Evolutionary conservation across 495 filamentous ascomycete species (phyloP).

Genomic region (Penicillium dipodomyicola): DNA sequence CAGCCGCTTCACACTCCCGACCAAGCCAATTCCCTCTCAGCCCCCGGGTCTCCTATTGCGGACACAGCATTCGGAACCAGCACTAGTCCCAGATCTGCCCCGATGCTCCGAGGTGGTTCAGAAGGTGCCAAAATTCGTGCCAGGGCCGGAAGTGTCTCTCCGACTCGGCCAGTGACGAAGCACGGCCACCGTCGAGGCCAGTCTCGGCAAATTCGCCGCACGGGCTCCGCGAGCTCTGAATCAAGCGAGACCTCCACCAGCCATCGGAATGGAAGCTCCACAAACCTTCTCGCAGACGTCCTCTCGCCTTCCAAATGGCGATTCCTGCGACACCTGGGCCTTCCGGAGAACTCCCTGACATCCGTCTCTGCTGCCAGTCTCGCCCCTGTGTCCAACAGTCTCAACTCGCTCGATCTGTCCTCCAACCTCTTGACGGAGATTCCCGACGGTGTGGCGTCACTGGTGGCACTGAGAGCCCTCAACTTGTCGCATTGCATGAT

Average conservation of each 20-base stretch:
- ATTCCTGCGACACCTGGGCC: slow-evolving; percentile 84
- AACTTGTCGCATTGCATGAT: slow-evolving; percentile 98
- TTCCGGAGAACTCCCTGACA: slow-evolving; percentile 87
- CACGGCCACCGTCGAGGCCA: slow-evolving; percentile 57
- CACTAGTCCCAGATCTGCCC: slow-evolving; percentile 41
- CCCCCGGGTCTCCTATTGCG: slow-evolving; percentile 63
- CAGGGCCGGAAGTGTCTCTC: slow-evolving; percentile 71
- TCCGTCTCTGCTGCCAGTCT: slow-evolving; percentile 71
- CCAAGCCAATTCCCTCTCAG: slow-evolving; percentile 50
- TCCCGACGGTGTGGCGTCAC: slow-evolving; percentile 78
- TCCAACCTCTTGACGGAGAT: slow-evolving; percentile 87
- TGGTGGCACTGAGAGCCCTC: slow-evolving; percentile 79
- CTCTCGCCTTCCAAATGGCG: slow-evolving; percentile 88
- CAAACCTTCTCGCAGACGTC: slow-evolving; percentile 63
- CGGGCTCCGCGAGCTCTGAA: slow-evolving; percentile 87
- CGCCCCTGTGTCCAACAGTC: slow-evolving; percentile 74
- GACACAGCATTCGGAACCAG: slow-evolving; percentile 46
- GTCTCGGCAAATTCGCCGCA: slow-evolving; percentile 60
- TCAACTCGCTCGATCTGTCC: slow-evolving; percentile 89
- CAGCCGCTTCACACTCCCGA: slow-evolving; percentile 58
- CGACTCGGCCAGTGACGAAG: slow-evolving; percentile 67
- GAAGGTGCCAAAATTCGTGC: slow-evolving; percentile 49
- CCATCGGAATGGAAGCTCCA: slow-evolving; percentile 68
- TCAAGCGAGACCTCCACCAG: slow-evolving; percentile 72
- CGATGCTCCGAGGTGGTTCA: slow-evolving; percentile 54